These are phyloP conservation scores for Naumovozyma dairenensis DNA, from an alignment of 805 yeast species.

Conservation along the genomic window DNA sequence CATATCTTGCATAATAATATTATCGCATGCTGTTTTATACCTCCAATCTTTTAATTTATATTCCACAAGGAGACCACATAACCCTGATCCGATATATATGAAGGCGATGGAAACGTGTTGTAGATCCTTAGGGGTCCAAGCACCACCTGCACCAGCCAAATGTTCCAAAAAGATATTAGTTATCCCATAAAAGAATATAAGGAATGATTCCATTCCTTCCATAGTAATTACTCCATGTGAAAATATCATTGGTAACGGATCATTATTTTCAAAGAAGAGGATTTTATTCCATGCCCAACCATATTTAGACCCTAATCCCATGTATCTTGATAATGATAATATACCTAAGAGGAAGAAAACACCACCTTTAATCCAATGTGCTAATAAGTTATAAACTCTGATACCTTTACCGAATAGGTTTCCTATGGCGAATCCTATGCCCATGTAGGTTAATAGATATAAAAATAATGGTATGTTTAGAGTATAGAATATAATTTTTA, in stretches of 20 bases:
- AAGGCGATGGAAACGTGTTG: constrained; percentile 89
- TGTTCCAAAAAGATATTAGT: constrained; percentile 90
- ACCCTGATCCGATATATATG: constrained; percentile 83
- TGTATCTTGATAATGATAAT: constrained; percentile 72
- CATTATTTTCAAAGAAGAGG: constrained; percentile 17
- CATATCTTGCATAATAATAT: constrained; percentile 12
- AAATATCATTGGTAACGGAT: constrained; percentile 15
- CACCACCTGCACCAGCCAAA: constrained; percentile 65
- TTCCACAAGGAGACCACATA: constrained; percentile 82
- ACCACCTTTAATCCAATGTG: constrained; percentile 94
- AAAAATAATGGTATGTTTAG: constrained; percentile 59
- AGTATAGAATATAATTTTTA: constrained; percentile 35
- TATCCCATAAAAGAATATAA: constrained; percentile 79
- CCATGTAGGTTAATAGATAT: constrained; percentile 46
- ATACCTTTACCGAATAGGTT: constrained; percentile 56
- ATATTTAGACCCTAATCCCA: constrained; percentile 62
- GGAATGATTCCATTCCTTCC: constrained; percentile 74
- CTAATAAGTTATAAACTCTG: constrained; percentile 69
- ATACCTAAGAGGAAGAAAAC: constrained; percentile 73
- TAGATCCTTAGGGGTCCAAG: constrained; percentile 81
- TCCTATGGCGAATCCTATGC: constrained; percentile 51
- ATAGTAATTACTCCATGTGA: constrained; percentile 52
- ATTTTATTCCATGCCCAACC: constrained; percentile 89
- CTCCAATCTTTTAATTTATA: constrained; percentile 55
- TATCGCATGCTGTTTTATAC: constrained; percentile 31